Evolutionary conservation across 768 basidiomycete genomes (phyloP).

Genomic region (Rhizopogon sp.): DNA sequence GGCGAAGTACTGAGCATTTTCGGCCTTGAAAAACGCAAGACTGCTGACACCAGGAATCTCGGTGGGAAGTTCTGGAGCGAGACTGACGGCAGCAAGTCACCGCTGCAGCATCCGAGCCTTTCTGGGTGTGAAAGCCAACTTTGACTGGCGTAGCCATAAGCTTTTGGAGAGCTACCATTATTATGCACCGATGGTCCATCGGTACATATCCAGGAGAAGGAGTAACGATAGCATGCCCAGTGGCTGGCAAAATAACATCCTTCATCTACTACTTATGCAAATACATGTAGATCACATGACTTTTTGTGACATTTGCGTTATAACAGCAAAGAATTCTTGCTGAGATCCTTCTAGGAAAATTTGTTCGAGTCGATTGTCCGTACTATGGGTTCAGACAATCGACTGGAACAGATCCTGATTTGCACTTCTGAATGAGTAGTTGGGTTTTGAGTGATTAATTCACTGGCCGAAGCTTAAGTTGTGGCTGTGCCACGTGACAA

Average conservation of each 20-base stretch:
- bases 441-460: too few species aligned
- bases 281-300: too few species aligned
- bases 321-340: too few species aligned
- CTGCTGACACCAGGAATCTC: conserved; percentile 98
- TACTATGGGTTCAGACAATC: too few species aligned
- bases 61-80: conserved; percentile 89
- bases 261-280: too few species aligned
- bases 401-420: too few species aligned
- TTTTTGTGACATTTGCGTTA: too few species aligned
- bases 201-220: conserved; percentile 94
- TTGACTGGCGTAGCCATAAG: conserved; percentile 52
- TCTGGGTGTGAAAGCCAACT: conserved; percentile 92
- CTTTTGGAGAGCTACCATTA: conserved; percentile 59
- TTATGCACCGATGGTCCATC: too few species aligned
- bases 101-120: conserved; percentile 87
- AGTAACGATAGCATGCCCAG: conserved; percentile 87
- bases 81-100: conserved; percentile 83
- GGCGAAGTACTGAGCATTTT: conserved; percentile 97
- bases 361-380: too few species aligned
- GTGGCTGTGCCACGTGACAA: background rate
- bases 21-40: conserved; percentile 96
- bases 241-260: conserved; percentile 78
- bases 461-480: too few species aligned
- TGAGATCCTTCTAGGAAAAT: too few species aligned
- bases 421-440: too few species aligned